Percentiles rank a stretch among this genome's conserved stretches.
Evolutionary conservation across 129 eudicot species (phyloP).

Genomic region (Saposhnikovia divaricata): DNA sequence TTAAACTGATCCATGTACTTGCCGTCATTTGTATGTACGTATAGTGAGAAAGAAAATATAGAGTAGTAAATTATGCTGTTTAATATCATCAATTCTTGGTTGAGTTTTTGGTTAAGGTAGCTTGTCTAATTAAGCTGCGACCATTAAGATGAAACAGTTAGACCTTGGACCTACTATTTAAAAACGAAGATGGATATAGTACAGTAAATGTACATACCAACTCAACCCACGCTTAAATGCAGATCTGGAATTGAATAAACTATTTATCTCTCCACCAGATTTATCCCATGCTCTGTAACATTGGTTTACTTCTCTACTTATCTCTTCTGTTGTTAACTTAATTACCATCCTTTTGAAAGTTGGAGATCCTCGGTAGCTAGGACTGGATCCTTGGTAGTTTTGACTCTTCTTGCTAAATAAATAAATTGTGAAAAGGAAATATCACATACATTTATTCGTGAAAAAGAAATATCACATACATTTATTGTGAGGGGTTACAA

Average conservation of each 20-base stretch:
- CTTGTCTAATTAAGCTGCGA: background rate
- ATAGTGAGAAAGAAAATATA: background rate
- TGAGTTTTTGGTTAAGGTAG: background rate
- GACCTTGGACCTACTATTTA: background rate
- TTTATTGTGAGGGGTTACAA: too few species aligned
- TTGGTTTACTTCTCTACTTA: too few species aligned
- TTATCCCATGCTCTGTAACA: background rate
- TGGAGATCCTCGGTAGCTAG: too few species aligned
- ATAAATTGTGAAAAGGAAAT: too few species aligned
- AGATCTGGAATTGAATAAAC: background rate
- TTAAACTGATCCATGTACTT: background rate
- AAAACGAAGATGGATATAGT: background rate
- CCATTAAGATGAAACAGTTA: constrained; percentile 3
- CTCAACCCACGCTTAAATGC: background rate
- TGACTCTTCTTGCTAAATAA: too few species aligned
- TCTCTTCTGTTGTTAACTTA: background rate
- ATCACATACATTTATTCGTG: too few species aligned
- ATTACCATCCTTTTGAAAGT: too few species aligned
- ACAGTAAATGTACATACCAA: background rate
- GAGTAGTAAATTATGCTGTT: background rate
- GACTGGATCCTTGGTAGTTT: too few species aligned
- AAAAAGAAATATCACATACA: too few species aligned
- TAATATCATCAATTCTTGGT: background rate
- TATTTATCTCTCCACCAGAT: background rate
- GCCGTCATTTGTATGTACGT: background rate